Percentiles rank a stretch among this genome's conserved stretches.
These are phyloP conservation scores for Ceratocystis huliohia DNA, from an alignment of 2,329 filamentous ascomycete genomes.

Conservation along the genomic window DNA sequence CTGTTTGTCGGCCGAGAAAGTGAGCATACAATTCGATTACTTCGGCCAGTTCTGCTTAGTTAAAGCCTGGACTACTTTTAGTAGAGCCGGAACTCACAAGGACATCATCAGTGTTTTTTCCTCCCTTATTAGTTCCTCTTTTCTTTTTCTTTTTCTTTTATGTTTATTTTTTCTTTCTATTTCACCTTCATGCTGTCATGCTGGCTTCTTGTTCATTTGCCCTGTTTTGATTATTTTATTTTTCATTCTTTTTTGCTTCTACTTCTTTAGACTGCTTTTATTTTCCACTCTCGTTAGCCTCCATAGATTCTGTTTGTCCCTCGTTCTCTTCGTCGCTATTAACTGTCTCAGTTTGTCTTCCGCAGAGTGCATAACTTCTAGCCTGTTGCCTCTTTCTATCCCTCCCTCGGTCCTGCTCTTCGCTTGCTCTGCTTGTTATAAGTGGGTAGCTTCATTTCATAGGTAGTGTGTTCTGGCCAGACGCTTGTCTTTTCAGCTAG, in stretches of 20 bases:
- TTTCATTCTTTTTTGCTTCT: too few relatives aligned
- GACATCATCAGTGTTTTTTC: background rate
- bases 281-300: background rate
- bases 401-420: background rate
- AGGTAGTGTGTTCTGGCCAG: background rate
- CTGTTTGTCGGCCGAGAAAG: background rate
- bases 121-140: background rate
- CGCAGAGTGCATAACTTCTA: background rate
- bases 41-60: too few relatives aligned
- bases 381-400: background rate
- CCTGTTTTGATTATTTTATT: background rate
- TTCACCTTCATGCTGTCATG: background rate
- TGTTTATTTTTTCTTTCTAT: background rate
- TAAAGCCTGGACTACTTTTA: background rate
- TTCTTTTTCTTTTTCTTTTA: background rate
- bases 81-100: background rate
- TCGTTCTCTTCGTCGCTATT: background rate
- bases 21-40: too few relatives aligned
- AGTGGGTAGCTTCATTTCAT: background rate
- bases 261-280: too few relatives aligned
- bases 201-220: background rate
- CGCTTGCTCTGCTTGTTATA: background rate
- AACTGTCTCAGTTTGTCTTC: background rate
- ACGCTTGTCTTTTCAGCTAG: background rate
- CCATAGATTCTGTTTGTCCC: background rate